Evolutionary conservation across 805 yeast genomes (phyloP).

Genomic region (Kodamaea neixiangensis): DNA sequence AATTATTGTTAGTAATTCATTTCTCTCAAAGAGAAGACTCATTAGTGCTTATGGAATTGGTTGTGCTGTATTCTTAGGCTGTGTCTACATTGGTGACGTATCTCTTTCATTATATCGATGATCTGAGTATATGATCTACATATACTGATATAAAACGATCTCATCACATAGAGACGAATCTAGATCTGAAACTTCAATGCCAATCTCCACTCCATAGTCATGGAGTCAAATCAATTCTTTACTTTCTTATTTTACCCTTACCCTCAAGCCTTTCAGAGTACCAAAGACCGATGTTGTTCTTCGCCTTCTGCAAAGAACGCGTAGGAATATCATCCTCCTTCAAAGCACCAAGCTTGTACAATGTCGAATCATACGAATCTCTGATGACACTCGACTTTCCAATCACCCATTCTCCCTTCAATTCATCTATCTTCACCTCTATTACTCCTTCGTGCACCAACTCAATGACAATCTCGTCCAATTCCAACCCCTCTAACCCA

Average conservation of each 20-base stretch:
- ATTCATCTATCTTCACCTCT: slow-evolving; percentile 32
- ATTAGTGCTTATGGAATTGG: too few relatives aligned
- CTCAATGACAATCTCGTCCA: slow-evolving; percentile 22
- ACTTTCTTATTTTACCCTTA: neutral
- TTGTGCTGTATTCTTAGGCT: too few relatives aligned
- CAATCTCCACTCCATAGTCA: too few relatives aligned
- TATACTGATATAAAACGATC: too few relatives aligned
- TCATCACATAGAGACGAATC: neutral
- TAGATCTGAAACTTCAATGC: neutral
- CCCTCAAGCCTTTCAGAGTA: slow-evolving; percentile 11
- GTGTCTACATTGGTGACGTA: too few relatives aligned
- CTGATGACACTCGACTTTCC: slow-evolving; percentile 22
- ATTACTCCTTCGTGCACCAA: slow-evolving; percentile 27
- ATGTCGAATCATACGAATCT: slow-evolving; percentile 32
- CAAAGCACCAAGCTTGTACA: slow-evolving; percentile 25
- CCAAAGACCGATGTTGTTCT: slow-evolving; percentile 26
- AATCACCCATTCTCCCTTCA: slow-evolving; percentile 17
- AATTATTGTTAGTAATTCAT: too few relatives aligned
- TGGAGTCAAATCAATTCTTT: too few relatives aligned
- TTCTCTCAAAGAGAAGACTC: too few relatives aligned
- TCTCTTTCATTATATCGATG: too few relatives aligned
- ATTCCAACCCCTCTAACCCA: slow-evolving; percentile 20
- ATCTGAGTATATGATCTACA: neutral
- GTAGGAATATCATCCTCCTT: slow-evolving; percentile 24
- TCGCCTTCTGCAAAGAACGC: slow-evolving; percentile 20